These are phyloP conservation scores for Diddensiella transvaalensis DNA, from an alignment of 805 yeast genomes.

Conservation along the genomic window DNA sequence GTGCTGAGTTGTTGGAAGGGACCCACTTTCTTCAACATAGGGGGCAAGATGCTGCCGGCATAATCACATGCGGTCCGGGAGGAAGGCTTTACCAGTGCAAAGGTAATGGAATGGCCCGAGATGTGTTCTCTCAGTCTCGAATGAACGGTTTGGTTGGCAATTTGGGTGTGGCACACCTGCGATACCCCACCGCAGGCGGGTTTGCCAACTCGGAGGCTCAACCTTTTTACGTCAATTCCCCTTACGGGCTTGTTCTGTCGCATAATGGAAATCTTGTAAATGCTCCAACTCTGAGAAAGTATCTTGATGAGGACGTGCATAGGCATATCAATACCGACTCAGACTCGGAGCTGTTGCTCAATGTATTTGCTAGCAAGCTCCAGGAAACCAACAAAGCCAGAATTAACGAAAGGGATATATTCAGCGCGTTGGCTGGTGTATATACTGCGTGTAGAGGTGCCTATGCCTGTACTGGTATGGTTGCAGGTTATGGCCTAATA, in stretches of 20 bases:
- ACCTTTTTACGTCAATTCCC: constrained; percentile 96
- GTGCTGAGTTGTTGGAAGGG: constrained; percentile 89
- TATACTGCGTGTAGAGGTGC: constrained; percentile 85
- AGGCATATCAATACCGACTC: constrained; percentile 97
- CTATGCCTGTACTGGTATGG: constrained; percentile 91
- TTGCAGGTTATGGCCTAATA: constrained; percentile 92
- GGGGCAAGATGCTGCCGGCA: constrained; percentile 99
- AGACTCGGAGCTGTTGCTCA: constrained; percentile 86
- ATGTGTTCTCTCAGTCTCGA: constrained; percentile 84
- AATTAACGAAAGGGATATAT: constrained; percentile 85
- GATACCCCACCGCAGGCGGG: constrained; percentile 98
- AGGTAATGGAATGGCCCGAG: constrained; percentile 98
- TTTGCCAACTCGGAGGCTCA: constrained; percentile 96
- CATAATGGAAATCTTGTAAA: constrained; percentile 97
- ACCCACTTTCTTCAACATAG: constrained; percentile 91
- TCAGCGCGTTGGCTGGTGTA: constrained; percentile 80
- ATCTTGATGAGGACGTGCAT: constrained; percentile 90
- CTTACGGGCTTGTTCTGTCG: constrained; percentile 85
- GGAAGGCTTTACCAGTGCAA: constrained; percentile 96
- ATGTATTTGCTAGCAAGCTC: constrained; percentile 86
- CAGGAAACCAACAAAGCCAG: constrained; percentile 90
- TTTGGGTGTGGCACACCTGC: constrained; percentile 90
- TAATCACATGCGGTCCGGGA: constrained; percentile 88
- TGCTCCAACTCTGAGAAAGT: constrained; percentile 67
- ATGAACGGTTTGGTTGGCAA: constrained; percentile 79